Evolutionary conservation across 768 basidiomycete genomes (phyloP), one percentile per base, ranked within the genome.

Genomic region (Xanthoconium stramineum): DNA sequence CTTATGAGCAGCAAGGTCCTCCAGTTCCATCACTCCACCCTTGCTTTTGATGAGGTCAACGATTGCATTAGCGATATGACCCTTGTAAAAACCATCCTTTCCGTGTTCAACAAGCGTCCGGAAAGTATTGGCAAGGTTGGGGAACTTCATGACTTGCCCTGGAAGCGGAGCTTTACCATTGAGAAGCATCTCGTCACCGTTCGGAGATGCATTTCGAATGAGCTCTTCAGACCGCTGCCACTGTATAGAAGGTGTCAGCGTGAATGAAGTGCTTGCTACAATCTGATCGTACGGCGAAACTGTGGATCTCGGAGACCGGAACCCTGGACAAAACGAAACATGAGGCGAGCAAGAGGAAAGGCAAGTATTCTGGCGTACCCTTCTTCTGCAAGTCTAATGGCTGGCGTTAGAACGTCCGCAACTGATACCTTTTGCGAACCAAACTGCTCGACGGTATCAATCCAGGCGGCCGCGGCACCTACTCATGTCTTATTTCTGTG

Each of bases 391-490:
- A 98, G 75, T 39, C 87, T 78, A 55, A 97, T 97, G 3, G 95
- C 97, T 52, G 97, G 97, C 28, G 75, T 88, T 28, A 98, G 78
- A 32, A 94, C 78, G 15, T 98, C 91, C 4, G 80, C 81, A 45
- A 87, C 61, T 2, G 74, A 75, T 5, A 89, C 53, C 56, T 57
- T 69, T 11, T 91, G 88, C 59, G 85, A 91, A 17, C 96, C 96
- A 52, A 97, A 84, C 38, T 76, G 75, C 57, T 90, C 82, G 35
- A 98, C 78, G 0, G 94, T 90, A 70, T 98, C 97, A 17, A 91
- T 77, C 95, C 96, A 98, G 15, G 94, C 94, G 35, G 94, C 91
- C 4, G 95, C 91, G n/a, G 91, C 89, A 49, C 96, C 94, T 82
- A 66, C 32, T 36, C 29, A 74, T 66, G 24, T 66, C 71, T 33